Percentiles rank a stretch among this genome's conserved stretches.
phyloP scores from a whole-genome alignment of 2,329 filamentous ascomycete species.

The Neurospora sp. region DNA sequence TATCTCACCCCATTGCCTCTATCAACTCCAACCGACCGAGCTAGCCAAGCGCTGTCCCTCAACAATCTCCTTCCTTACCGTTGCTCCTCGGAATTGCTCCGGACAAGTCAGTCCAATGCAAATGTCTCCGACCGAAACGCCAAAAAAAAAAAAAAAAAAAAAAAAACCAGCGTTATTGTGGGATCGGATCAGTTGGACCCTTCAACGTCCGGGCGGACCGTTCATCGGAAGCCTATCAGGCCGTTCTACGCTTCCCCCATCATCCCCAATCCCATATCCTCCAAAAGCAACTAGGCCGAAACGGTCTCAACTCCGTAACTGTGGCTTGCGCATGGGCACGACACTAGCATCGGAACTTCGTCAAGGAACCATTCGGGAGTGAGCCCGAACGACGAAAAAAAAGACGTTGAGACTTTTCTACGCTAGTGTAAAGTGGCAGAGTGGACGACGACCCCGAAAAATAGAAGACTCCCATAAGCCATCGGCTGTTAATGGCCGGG shows the following conservation, averaged over 20 bases:
- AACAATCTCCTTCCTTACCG: neutral
- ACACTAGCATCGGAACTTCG: neutral
- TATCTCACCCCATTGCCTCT: neutral
- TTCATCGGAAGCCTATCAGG: neutral
- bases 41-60: neutral
- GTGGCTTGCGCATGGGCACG: neutral
- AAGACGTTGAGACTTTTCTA: neutral
- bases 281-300: neutral
- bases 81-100: neutral
- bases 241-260: neutral
- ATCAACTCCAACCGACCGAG: neutral
- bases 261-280: neutral
- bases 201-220: neutral
- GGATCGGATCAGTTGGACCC: neutral
- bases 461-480: neutral
- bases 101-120: neutral
- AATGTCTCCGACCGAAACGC: neutral
- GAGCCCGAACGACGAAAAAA: neutral
- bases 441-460: neutral
- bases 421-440: neutral
- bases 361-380: neutral
- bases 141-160: neutral
- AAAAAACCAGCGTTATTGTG: neutral
- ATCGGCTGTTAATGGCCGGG: neutral
- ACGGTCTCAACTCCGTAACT: neutral